A percentile compares a stretch with the other conserved stretches of the same genome.
Evolutionary conservation across 176 grass and related monocot genomes (phyloP).

Genomic region (Leersia perrieri): DNA sequence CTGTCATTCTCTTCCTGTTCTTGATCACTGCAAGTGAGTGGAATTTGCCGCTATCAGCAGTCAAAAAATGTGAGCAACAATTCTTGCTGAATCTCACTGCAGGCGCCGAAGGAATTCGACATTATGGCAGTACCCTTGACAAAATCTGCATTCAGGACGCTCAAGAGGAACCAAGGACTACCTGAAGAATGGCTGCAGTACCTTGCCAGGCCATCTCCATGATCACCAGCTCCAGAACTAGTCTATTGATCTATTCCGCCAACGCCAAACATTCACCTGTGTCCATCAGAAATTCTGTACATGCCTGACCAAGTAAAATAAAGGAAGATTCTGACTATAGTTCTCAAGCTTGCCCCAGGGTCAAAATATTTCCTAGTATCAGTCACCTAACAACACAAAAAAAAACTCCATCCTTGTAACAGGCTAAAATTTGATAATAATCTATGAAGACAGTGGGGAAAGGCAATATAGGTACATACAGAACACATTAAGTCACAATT

Average conservation of each 20-base stretch:
- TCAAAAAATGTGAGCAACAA: background rate
- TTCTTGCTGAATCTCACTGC: conserved; percentile 28
- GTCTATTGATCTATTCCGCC: too few relatives aligned
- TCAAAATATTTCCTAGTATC: too few relatives aligned
- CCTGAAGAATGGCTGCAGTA: conserved; percentile 83
- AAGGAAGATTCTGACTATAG: conserved; percentile 2
- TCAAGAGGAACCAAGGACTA: conserved; percentile 66
- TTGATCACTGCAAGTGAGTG: background rate
- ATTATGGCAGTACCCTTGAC: conserved; percentile 77
- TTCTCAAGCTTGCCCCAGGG: background rate
- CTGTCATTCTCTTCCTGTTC: background rate
- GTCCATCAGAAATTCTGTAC: conserved; percentile 14
- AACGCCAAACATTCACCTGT: background rate
- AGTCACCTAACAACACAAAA: background rate
- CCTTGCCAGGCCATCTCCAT: conserved; percentile 57
- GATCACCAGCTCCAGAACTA: conserved; percentile 8
- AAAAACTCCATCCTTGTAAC: too few relatives aligned
- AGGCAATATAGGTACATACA: background rate
- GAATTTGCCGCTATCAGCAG: background rate
- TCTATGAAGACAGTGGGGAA: background rate
- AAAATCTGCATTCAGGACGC: conserved; percentile 57
- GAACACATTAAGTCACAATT: too few relatives aligned
- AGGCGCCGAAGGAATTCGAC: conserved; percentile 81
- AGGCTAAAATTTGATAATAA: background rate
- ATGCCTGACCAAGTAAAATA: conserved; percentile 18